These are phyloP conservation scores for Vanilla planifolia DNA, from an alignment of 106 monocot genomes.

Conservation along the genomic window DNA sequence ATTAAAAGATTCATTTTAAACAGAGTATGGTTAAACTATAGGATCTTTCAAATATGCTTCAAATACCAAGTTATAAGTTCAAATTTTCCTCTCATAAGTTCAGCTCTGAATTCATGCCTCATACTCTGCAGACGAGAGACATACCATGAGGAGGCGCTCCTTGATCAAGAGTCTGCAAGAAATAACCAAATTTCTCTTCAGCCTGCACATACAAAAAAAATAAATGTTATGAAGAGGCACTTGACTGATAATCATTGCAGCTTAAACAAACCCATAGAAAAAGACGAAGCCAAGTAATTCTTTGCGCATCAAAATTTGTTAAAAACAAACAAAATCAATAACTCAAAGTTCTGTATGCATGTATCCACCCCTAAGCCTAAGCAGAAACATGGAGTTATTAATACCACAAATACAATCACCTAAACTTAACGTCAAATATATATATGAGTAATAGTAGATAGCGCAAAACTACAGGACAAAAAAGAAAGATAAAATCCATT, in stretches of 20 bases:
- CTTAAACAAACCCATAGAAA: neutral
- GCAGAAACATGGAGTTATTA: too few relatives aligned
- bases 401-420: too few relatives aligned
- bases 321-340: neutral
- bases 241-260: neutral
- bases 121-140: too few relatives aligned
- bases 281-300: neutral
- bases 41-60: too few relatives aligned
- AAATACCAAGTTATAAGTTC: neutral
- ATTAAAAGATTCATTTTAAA: too few relatives aligned
- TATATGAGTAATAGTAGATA: too few relatives aligned
- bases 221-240: neutral
- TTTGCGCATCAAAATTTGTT: neutral
- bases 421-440: too few relatives aligned
- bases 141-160: slow-evolving; percentile 99
- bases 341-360: too few relatives aligned
- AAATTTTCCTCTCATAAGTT: neutral
- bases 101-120: too few relatives aligned
- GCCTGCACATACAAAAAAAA: slow-evolving; percentile 62
- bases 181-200: slow-evolving; percentile 96
- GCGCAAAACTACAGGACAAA: too few relatives aligned
- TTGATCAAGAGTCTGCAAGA: slow-evolving; percentile 87
- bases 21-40: too few relatives aligned
- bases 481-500: too few relatives aligned
- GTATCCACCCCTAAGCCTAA: neutral